phyloP scores from a whole-genome alignment of 345 rosid genomes.

The Eucalyptus curtisii region DNA sequence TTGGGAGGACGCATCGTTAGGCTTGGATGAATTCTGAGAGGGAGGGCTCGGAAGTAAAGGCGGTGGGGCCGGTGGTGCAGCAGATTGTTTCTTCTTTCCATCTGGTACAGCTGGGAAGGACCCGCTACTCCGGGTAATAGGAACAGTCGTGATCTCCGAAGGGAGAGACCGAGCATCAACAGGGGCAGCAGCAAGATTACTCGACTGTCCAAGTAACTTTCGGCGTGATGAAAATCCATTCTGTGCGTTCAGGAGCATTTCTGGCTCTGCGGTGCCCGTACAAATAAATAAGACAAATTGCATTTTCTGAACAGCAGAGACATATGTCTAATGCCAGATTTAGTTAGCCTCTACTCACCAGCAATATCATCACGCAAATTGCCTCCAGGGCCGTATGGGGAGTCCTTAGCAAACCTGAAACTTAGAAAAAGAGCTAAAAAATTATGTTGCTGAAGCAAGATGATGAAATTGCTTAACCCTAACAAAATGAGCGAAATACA shows the following conservation, averaged over 20 bases:
- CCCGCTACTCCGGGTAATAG: slow-evolving; percentile 69
- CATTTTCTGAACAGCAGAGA: neutral
- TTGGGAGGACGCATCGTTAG: neutral
- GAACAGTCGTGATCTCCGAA: slow-evolving; percentile 24
- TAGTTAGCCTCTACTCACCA: slow-evolving; percentile 16
- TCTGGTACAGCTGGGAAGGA: slow-evolving; percentile 64
- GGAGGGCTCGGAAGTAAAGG: neutral
- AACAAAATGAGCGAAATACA: neutral
- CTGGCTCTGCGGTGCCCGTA: slow-evolving; percentile 15
- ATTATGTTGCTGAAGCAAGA: neutral
- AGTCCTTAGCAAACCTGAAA: slow-evolving; percentile 14
- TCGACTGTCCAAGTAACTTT: slow-evolving; percentile 47
- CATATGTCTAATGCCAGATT: neutral
- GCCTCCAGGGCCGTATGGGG: neutral
- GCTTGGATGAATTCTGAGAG: neutral
- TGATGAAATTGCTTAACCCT: neutral
- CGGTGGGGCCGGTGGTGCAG: slow-evolving; percentile 8
- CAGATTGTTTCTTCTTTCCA: slow-evolving; percentile 14
- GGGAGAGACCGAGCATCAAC: slow-evolving; percentile 14
- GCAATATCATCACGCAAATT: neutral
- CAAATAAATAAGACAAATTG: neutral
- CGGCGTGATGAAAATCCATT: slow-evolving; percentile 37
- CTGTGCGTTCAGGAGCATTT: slow-evolving; percentile 6
- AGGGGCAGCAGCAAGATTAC: slow-evolving; percentile 50
- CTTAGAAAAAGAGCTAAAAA: slow-evolving; percentile 6